These are phyloP conservation scores for Mariannaea sp. DNA, from an alignment of 2,329 filamentous ascomycete genomes.

Conservation along the genomic window DNA sequence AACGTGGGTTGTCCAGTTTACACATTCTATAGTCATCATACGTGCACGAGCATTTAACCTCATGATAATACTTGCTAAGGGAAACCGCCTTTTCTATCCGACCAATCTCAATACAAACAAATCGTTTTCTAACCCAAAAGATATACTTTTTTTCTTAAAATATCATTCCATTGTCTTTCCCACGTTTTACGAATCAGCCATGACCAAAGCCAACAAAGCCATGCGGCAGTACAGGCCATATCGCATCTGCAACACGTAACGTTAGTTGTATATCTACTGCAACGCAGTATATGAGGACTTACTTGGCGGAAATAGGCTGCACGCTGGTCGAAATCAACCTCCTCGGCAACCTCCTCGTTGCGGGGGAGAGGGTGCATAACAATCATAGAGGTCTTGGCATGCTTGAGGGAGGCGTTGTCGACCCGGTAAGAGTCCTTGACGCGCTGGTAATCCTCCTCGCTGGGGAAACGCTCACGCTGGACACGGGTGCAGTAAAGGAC, in stretches of 20 bases:
- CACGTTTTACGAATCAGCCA: slow-evolving; percentile 53
- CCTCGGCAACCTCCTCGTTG: slow-evolving; percentile 90
- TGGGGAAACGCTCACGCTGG: slow-evolving; percentile 94
- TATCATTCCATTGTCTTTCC: slow-evolving; percentile 19
- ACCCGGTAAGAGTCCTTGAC: slow-evolving; percentile 90
- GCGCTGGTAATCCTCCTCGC: slow-evolving; percentile 76
- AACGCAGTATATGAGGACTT: slow-evolving; percentile 58
- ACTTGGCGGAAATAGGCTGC: slow-evolving; percentile 99
- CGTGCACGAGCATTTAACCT: slow-evolving; percentile 28
- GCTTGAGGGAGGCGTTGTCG: slow-evolving; percentile 85
- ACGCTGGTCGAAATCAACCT: slow-evolving; percentile 96
- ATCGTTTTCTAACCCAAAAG: slow-evolving; percentile 14
- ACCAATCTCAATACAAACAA: slow-evolving; percentile 30
- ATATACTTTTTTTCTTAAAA: slow-evolving; percentile 26
- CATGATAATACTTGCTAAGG: slow-evolving; percentile 39
- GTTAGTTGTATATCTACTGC: background rate
- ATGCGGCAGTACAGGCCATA: slow-evolving; percentile 98
- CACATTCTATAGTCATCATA: slow-evolving; percentile 37
- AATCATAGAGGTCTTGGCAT: slow-evolving; percentile 91
- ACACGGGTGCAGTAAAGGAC: slow-evolving; percentile 97
- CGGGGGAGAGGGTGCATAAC: slow-evolving; percentile 95
- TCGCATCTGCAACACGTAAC: slow-evolving; percentile 71
- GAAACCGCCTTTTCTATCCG: slow-evolving; percentile 38
- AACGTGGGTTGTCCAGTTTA: slow-evolving; percentile 36
- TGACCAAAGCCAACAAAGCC: slow-evolving; percentile 92